phyloP scores from a whole-genome alignment of 2,329 filamentous ascomycete genomes.

The Aspergillus cejpii region DNA sequence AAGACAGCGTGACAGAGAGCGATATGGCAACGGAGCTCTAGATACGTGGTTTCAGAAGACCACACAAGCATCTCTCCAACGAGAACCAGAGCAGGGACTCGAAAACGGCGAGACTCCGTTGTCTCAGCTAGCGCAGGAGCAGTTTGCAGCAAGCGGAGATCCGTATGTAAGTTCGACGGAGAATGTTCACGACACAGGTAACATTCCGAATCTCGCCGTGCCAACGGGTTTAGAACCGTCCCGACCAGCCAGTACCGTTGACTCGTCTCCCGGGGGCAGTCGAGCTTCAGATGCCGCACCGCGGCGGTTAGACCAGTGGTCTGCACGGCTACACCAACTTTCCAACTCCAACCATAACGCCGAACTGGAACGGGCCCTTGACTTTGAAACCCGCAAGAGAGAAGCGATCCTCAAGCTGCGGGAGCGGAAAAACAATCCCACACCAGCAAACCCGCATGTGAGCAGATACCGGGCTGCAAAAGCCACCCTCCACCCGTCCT shows the following conservation, averaged over 20 bases:
- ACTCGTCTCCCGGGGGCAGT: slow-evolving; percentile 1
- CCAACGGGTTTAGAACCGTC: background rate
- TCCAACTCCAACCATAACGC: slow-evolving; percentile 8
- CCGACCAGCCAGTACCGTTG: background rate
- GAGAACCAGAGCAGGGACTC: background rate
- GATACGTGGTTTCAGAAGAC: slow-evolving; percentile 28
- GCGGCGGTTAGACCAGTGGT: slow-evolving; percentile 15
- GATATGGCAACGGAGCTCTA: slow-evolving; percentile 23
- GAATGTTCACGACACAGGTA: background rate
- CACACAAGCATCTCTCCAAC: slow-evolving; percentile 6
- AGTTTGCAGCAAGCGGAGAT: slow-evolving; percentile 5
- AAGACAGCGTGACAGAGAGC: slow-evolving; percentile 18
- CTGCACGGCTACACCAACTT: slow-evolving; percentile 17
- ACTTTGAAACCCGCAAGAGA: slow-evolving; percentile 37
- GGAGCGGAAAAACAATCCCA: slow-evolving; percentile 13
- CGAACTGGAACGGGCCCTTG: slow-evolving; percentile 29
- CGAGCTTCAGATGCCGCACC: slow-evolving; percentile 6
- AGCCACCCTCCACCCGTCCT: slow-evolving; percentile 16
- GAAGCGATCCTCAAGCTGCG: slow-evolving; percentile 26
- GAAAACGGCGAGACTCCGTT: slow-evolving; percentile 6
- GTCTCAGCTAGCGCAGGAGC: slow-evolving; percentile 10
- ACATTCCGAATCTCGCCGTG: background rate
- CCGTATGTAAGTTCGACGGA: background rate
- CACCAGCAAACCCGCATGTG: slow-evolving; percentile 19
- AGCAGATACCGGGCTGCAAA: slow-evolving; percentile 30